A percentile compares a stretch with the other conserved stretches of the same genome.
These are phyloP conservation scores for Bretschneidera sinensis DNA, from an alignment of 345 rosid genomes.

Conservation along the genomic window DNA sequence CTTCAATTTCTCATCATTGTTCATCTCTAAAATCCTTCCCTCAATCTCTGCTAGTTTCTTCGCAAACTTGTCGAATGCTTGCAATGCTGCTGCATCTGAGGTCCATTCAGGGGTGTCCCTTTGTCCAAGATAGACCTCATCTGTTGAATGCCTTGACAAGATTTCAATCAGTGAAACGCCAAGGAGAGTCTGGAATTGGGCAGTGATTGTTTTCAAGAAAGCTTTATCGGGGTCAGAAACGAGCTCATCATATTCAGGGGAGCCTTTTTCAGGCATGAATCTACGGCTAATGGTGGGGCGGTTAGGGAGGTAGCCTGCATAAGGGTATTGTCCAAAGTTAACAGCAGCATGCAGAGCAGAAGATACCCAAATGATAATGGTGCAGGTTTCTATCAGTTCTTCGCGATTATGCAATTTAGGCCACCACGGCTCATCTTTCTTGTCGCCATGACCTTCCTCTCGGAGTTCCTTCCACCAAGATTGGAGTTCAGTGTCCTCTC, in stretches of 20 bases:
- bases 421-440: constrained; percentile 69
- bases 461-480: constrained; percentile 69
- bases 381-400: constrained; percentile 55
- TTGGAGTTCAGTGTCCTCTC: constrained; percentile 52
- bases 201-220: constrained; percentile 42
- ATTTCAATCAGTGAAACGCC: constrained; percentile 51
- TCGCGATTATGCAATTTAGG: constrained; percentile 45
- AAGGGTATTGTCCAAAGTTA: constrained; percentile 66
- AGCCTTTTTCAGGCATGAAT: constrained; percentile 51
- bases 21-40: constrained; percentile 31
- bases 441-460: constrained; percentile 74
- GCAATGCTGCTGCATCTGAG: constrained; percentile 31
- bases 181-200: constrained; percentile 40
- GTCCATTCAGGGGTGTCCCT: constrained; percentile 55
- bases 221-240: constrained; percentile 40
- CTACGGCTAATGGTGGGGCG: constrained; percentile 54
- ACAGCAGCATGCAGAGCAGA: constrained; percentile 75
- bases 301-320: constrained; percentile 63
- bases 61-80: constrained; percentile 45
- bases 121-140: constrained; percentile 62
- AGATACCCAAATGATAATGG: constrained; percentile 65
- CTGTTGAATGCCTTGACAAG: constrained; percentile 52
- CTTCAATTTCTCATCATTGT: constrained; percentile 29
- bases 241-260: constrained; percentile 50
- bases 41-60: constrained; percentile 44